Percentiles rank a stretch among this genome's conserved stretches.
Conservation (phyloP, 805 yeast species). For the Saccharomycopsis sp. region DNA sequence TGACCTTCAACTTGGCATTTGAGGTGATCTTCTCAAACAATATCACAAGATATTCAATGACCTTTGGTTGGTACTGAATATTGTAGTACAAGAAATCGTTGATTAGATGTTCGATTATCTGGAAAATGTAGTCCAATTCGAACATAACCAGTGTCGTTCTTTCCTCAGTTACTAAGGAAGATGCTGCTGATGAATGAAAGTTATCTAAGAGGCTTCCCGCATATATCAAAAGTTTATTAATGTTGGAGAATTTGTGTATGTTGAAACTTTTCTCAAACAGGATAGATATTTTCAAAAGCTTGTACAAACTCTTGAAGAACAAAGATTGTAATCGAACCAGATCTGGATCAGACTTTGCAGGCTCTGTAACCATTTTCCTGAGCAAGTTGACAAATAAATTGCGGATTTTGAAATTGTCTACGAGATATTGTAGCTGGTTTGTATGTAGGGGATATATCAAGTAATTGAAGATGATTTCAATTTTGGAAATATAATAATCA, state of each 20-base stretch:
- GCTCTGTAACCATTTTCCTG: neutral
- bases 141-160: neutral
- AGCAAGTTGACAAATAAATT: slow-evolving; percentile 20
- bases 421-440: neutral
- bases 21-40: neutral
- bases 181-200: neutral
- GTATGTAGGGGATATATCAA: neutral
- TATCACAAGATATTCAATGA: neutral
- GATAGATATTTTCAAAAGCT: neutral
- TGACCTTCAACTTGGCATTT: neutral
- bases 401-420: slow-evolving; percentile 37
- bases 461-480: neutral
- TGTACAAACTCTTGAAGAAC: neutral
- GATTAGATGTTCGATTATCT: neutral
- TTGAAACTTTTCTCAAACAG: neutral
- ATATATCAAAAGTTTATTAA: neutral
- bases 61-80: neutral
- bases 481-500: neutral
- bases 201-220: neutral
- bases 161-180: neutral
- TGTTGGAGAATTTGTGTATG: neutral
- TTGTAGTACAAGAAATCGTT: neutral
- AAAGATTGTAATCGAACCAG: neutral
- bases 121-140: neutral
- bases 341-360: neutral